Evolutionary conservation across 176 grass and related monocot species (phyloP), one percentile per base, ranked within the genome.

Genomic region (Zoysia pacifica): DNA sequence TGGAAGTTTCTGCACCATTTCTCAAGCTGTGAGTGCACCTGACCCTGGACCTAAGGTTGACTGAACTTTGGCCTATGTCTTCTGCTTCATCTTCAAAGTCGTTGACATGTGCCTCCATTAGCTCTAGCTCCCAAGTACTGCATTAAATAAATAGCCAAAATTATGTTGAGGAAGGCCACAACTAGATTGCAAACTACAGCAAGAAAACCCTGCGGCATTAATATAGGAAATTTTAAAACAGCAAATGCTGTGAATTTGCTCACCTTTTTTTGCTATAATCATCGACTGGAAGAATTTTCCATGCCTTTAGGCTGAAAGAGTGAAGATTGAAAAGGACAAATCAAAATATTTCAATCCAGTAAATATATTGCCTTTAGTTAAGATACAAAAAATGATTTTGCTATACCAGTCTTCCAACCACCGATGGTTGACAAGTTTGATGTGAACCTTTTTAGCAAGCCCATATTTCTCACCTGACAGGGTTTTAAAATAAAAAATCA

Each of bases 91-190:
- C 81, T 38, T 93, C 92, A 2, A 92, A 98, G 66, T 94, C 95
- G 51, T 80, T 93, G 42, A 48, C 95, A 81, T 94, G 87, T 46
- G 81, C 83, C 48, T 94, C 92, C 83, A 94, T 86, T 53, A 92
- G 83, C 75, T 98, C 92, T 84, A 94, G 75, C 50, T 98, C 90
- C 87, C 91, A 98, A 48, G 88, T 80, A 91, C 95, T 98, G 81
- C 18, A 79, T 69, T 48, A 86, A 50, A 82, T 55, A 87, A 90
- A 87, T 58, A 82, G 12, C 9, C 4, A 43, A 46, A 73, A 47
- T 67, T 83, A 76, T 20, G 54, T 62, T 39, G 67, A 65, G 36
- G 71, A 20, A 37, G 5, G 13, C 56, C 19, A 60, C 28, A 50
- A 67, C 65, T 56, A 73, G 10, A 61, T 54, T 81, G 15, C 20